Evolutionary conservation across 179 eudicot genomes (phyloP).

Genomic region (Beta corolliflora): DNA sequence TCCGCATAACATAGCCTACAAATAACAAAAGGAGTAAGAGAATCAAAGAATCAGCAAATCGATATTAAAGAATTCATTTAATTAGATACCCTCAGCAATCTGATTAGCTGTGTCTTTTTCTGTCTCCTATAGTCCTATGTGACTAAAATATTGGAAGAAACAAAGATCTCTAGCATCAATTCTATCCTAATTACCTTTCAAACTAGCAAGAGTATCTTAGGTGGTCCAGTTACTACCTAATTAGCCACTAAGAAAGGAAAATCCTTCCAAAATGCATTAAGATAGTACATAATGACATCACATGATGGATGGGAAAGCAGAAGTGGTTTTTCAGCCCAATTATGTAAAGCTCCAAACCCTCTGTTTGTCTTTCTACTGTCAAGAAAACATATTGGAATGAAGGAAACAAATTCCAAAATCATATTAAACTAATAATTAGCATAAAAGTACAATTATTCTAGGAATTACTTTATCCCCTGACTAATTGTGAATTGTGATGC

Average conservation of each 20-base stretch:
- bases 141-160: conserved; percentile 13
- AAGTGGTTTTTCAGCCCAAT: conserved; percentile 20
- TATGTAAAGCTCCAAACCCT: conserved; percentile 20
- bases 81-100: not conserved
- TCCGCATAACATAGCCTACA: conserved; percentile 13
- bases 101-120: not conserved
- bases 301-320: conserved; percentile 20
- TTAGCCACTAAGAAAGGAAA: not conserved
- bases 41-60: conserved; percentile 21
- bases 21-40: conserved; percentile 16
- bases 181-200: conserved; percentile 17
- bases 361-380: conserved; percentile 26
- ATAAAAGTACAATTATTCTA: not conserved
- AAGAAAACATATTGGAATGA: conserved; percentile 26
- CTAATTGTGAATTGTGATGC: not conserved
- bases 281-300: not conserved
- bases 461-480: not conserved
- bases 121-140: conserved; percentile 5
- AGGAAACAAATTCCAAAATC: conserved; percentile 23
- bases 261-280: not conserved
- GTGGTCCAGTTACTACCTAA: conserved; percentile 8
- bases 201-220: conserved; percentile 15
- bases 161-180: conserved; percentile 11
- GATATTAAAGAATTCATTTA: conserved; percentile 13
- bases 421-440: too few relatives aligned